Evolutionary conservation across 495 filamentous ascomycete genomes (phyloP), one percentile per base, ranked within the genome.

Genomic region (Oleoguttula mirabilis): DNA sequence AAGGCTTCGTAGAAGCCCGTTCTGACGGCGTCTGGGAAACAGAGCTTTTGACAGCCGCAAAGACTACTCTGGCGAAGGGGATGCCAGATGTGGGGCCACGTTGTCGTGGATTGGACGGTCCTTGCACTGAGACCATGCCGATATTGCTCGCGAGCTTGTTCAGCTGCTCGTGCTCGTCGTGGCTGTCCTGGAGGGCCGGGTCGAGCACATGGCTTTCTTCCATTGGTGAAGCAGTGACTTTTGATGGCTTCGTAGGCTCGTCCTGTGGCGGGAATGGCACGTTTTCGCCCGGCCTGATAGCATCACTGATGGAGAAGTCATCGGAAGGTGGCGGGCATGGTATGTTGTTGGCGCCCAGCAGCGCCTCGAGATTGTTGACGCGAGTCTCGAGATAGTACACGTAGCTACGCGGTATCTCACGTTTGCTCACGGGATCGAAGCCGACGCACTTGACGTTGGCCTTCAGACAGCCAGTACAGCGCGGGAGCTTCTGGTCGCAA

Each of bases 391-490:
- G 75, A 55, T 94, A 94, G 64, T 81, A 92, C 22, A 95, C 85
- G 65, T 96, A 96, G 53, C 85, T 92, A 43, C 40, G 21, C 32
- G 88, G 88, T 25, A 94, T 93, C 57, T 94, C 84, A 58, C 81
- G 71, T 68, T 94, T 94, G 14, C 84, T 93, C 52, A 95, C 92
- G 16, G 87, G 88, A 36, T 96, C 88, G 57, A 92, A 95, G 28
- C 88, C 88, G 33, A 94, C 85, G 56, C 88, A 95, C 52, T 79
- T 79, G 23, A 88, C 82, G 20, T 24, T 23, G 12, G 84, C 87
- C 64, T 94, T 95, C 59, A 86, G 85, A 59, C 88, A 96, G 44
- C 81, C 79, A 34, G 83, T 75, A 61, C 88, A 96, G 38, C 81
- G 81, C 19, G 88, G 88, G 35, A 96, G 71, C 33, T 78, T 76